These are phyloP conservation scores for Aspergillus sp. DNA, from an alignment of 2,329 filamentous ascomycete genomes.

Conservation along the genomic window DNA sequence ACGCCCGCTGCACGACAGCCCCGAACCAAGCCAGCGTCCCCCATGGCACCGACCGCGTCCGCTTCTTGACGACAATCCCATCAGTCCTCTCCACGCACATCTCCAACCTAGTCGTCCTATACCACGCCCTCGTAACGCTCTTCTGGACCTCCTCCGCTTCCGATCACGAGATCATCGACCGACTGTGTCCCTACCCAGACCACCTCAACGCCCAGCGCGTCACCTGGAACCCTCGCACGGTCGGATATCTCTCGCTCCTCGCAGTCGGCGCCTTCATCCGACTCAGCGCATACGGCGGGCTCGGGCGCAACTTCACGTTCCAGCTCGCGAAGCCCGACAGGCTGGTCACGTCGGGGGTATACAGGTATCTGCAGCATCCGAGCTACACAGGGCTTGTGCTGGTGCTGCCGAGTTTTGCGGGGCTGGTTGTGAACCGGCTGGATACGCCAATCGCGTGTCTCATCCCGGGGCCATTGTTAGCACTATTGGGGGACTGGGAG, in stretches of 20 bases:
- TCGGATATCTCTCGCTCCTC: slow-evolving; percentile 19
- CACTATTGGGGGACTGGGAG: slow-evolving; percentile 16
- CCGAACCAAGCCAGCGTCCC: slow-evolving; percentile 18
- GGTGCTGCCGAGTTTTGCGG: slow-evolving; percentile 22
- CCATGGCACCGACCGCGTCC: slow-evolving; percentile 17
- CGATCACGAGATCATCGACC: neutral
- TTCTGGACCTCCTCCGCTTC: slow-evolving; percentile 2
- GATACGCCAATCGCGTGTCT: slow-evolving; percentile 44
- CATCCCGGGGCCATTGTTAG: slow-evolving; percentile 17
- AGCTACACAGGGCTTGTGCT: slow-evolving; percentile 50
- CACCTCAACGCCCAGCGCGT: slow-evolving; percentile 21
- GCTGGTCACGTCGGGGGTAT: slow-evolving; percentile 50
- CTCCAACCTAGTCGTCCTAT: slow-evolving; percentile 10
- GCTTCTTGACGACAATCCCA: slow-evolving; percentile 14
- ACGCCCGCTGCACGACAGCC: slow-evolving; percentile 20
- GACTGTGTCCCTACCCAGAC: slow-evolving; percentile 19
- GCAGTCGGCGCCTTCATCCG: slow-evolving; percentile 27
- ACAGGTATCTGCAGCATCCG: slow-evolving; percentile 53
- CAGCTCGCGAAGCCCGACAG: slow-evolving; percentile 48
- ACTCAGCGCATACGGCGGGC: slow-evolving; percentile 42
- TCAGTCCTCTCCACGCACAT: slow-evolving; percentile 12
- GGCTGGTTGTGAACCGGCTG: slow-evolving; percentile 33
- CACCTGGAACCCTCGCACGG: slow-evolving; percentile 23
- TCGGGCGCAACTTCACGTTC: slow-evolving; percentile 57
- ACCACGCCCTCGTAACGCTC: slow-evolving; percentile 23